Conservation (phyloP, 2,329 filamentous ascomycete species). For the Pleurostoma richardsiae region DNA sequence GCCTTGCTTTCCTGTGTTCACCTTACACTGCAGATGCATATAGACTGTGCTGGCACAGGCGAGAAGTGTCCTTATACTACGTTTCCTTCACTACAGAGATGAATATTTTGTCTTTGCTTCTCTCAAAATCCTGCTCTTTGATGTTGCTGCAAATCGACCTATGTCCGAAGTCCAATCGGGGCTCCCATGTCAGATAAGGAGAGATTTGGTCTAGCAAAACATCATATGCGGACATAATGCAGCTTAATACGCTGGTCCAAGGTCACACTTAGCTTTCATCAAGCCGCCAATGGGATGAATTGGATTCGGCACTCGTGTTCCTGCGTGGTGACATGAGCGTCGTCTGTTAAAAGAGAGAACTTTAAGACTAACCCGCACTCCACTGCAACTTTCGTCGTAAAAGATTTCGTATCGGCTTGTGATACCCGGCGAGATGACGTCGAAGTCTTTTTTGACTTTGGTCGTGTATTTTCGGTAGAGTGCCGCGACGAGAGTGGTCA, state of each 20-base stretch:
- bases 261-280: neutral
- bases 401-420: slow-evolving; percentile 26
- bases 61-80: too few species aligned
- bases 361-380: neutral
- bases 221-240: neutral
- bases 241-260: neutral
- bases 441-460: slow-evolving; percentile 17
- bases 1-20: too few species aligned
- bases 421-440: slow-evolving; percentile 27
- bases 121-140: too few species aligned
- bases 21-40: too few species aligned
- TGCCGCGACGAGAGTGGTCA: slow-evolving; percentile 38
- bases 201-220: too few species aligned
- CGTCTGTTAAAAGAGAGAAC: neutral
- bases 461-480: slow-evolving; percentile 38
- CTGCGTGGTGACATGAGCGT: slow-evolving; percentile 1
- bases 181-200: too few species aligned
- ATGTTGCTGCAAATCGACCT: too few species aligned
- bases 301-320: slow-evolving; percentile 15
- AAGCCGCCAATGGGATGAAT: slow-evolving; percentile 3
- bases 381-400: neutral
- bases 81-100: too few species aligned
- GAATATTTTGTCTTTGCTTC: too few species aligned
- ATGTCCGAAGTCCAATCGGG: too few species aligned
- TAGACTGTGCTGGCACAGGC: too few species aligned